phyloP scores from a whole-genome alignment of 2,329 filamentous ascomycete genomes.

The Pyrenochaeta sp. region DNA sequence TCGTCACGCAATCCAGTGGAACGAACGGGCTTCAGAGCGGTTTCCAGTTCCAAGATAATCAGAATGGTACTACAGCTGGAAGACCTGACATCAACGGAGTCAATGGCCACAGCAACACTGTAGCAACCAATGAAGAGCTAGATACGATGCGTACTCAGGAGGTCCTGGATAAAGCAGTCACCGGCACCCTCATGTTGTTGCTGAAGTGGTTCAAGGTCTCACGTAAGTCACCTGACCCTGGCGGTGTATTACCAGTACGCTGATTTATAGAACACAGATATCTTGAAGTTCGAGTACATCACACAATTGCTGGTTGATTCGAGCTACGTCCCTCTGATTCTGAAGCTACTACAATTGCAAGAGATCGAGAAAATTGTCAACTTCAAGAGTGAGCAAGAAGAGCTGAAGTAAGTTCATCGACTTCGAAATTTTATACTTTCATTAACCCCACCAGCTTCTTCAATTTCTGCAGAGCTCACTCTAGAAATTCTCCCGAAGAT shows the following conservation, averaged over 20 bases:
- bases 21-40: constrained; percentile 60
- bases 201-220: constrained; percentile 97
- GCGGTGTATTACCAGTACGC: background rate
- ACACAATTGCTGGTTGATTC: constrained; percentile 93
- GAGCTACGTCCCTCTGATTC: constrained; percentile 89
- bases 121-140: constrained; percentile 70
- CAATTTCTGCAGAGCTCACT: constrained; percentile 81
- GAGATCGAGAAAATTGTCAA: constrained; percentile 92
- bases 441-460: constrained; percentile 74
- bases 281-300: constrained; percentile 95
- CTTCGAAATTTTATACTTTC: too few relatives aligned
- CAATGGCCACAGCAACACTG: constrained; percentile 37
- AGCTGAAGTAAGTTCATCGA: constrained; percentile 70
- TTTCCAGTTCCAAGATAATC: constrained; percentile 53
- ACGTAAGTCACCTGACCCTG: constrained; percentile 66
- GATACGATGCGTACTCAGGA: constrained; percentile 84
- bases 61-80: constrained; percentile 48
- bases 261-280: constrained; percentile 63
- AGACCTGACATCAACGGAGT: constrained; percentile 43
- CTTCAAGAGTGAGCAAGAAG: constrained; percentile 81
- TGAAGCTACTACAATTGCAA: constrained; percentile 94
- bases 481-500: constrained; percentile 61
- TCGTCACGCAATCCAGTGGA: constrained; percentile 68
- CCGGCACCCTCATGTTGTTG: constrained; percentile 85
- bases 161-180: constrained; percentile 89